Evolutionary conservation across 2,329 filamentous ascomycete genomes (phyloP), one percentile per base, ranked within the genome.

Genomic region (Diaporthe humulicola): DNA sequence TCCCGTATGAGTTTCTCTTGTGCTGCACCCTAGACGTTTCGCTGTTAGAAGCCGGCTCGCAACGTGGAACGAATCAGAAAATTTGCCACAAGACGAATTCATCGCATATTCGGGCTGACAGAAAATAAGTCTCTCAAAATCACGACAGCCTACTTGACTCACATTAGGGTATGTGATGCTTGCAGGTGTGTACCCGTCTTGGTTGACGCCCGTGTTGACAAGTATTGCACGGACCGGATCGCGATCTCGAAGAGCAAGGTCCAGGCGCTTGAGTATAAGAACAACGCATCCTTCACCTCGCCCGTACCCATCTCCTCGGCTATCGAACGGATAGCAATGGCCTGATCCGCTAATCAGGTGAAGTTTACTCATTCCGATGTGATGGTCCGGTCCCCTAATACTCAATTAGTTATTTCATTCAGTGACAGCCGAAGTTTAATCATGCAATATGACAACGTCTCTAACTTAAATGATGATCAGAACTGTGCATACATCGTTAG

Each of bases 141-240:
- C 4, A 4, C 5, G 33, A 9, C 9, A 36, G n/a, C n/a, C n/a
- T 36, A 9, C 9, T 36, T 36, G 9, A 36, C 33, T 36, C 9
- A 36, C 33, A 57, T 77, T 87, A 0, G 88, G 88, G 48, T 87
- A 82, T 0, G 83, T 83, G 45, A 84, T 81, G 3, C 80, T 80
- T 0, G 84, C 84, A 7, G 72, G 52, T 3, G 81, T 83, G 30
- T 78, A 74, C 15, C 78, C 78, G 33, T 79, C 85, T 54, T 78
- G 77, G 70, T 82, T 82, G 30, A 78, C 61, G 3, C 73, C 79
- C 1, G 80, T 81, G 19, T 73, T 79, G 6, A 78, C 77, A 38
- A 84, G 78, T 1, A 74, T 33, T 5, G 67, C 57, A 5, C 57
- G 57, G 1, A 74, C 38, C 4, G 56, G 45, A 42, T 74, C 73